A percentile compares a stretch with the other conserved stretches of the same genome.
phyloP scores from a whole-genome alignment of 2,329 filamentous ascomycete species.

The Aureobasidium mangrovei region DNA sequence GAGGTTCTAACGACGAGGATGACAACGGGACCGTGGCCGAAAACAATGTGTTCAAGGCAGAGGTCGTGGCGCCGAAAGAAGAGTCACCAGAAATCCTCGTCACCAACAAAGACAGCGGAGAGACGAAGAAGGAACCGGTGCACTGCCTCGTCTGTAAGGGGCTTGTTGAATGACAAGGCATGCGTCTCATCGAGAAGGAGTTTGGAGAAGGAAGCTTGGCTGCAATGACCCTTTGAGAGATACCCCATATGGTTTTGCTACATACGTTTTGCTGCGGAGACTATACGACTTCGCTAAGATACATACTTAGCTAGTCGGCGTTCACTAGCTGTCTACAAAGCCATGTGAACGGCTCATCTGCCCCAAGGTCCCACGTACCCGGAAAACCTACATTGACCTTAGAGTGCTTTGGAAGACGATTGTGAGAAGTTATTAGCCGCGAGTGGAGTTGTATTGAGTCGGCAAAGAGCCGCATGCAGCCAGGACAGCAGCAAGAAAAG shows the following conservation, averaged over 20 bases:
- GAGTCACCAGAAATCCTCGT: slow-evolving; percentile 22
- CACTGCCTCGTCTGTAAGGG: slow-evolving; percentile 24
- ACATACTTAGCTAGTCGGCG: neutral
- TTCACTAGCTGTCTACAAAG: neutral
- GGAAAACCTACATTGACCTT: too few species aligned
- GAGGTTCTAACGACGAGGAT: neutral
- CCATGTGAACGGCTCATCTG: neutral
- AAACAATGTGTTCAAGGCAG: neutral
- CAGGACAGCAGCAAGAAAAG: neutral
- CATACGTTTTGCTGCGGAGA: neutral
- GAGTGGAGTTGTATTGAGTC: neutral
- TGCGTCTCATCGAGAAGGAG: too few species aligned
- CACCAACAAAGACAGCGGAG: slow-evolving; percentile 18
- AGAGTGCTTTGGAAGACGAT: too few species aligned
- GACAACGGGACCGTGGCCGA: neutral
- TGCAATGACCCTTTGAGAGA: neutral
- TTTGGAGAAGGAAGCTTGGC: neutral
- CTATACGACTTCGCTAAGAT: neutral
- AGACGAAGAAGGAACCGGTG: slow-evolving; percentile 20
- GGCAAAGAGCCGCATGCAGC: neutral
- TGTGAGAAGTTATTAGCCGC: too few species aligned
- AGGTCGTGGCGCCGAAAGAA: neutral
- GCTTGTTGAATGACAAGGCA: slow-evolving; percentile 13
- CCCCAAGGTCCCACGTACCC: too few species aligned
- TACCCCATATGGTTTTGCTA: neutral